These are phyloP conservation scores for Linum usitatissimum DNA, from an alignment of 345 rosid species.

Conservation along the genomic window DNA sequence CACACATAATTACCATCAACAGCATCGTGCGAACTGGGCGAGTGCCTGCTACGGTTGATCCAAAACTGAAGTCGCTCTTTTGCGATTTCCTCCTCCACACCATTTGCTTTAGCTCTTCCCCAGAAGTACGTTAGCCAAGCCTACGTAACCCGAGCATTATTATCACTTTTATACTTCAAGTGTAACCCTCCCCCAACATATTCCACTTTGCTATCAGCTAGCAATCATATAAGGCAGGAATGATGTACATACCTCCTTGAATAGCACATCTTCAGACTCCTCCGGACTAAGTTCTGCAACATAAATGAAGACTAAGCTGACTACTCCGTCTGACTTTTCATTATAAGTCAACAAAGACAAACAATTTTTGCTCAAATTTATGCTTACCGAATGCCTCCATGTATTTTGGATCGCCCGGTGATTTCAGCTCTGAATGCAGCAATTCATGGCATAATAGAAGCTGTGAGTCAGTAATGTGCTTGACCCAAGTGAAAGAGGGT, in stretches of 20 bases:
- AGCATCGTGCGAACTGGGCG: constrained; percentile 26
- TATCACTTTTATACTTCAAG: too few relatives aligned
- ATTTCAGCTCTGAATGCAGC: constrained; percentile 58
- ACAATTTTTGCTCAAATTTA: background rate
- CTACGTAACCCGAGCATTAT: constrained; percentile 3
- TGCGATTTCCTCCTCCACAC: constrained; percentile 21
- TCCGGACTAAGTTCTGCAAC: constrained; percentile 79
- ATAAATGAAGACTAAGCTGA: constrained; percentile 4
- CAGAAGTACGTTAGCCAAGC: constrained; percentile 29
- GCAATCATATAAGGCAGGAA: background rate
- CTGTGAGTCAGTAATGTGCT: background rate
- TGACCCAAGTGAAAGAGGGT: background rate
- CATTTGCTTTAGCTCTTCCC: constrained; percentile 24
- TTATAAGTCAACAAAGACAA: background rate
- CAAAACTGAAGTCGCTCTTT: constrained; percentile 24
- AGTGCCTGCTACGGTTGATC: constrained; percentile 22
- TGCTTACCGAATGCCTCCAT: constrained; percentile 82
- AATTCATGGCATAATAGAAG: constrained; percentile 6
- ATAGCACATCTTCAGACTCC: constrained; percentile 96
- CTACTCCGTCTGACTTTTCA: background rate
- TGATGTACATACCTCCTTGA: constrained; percentile 62
- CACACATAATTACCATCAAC: constrained; percentile 17
- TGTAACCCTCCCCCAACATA: too few relatives aligned
- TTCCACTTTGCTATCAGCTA: background rate
- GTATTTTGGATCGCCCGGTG: constrained; percentile 70